phyloP scores from a whole-genome alignment of 352 stramenopile species.

The Sclerospora graminicola region DNA sequence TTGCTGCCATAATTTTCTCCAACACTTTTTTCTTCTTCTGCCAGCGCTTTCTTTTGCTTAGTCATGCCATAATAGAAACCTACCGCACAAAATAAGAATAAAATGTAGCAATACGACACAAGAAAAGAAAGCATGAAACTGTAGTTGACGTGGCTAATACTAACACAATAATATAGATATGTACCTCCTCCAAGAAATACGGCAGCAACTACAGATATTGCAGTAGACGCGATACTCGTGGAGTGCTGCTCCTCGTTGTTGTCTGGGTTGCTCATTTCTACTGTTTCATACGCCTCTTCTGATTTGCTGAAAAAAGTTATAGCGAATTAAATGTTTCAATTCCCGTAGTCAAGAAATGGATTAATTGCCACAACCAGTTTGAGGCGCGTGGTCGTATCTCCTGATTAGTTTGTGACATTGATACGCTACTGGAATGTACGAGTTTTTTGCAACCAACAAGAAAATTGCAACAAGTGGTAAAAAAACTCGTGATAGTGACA shows the following conservation, averaged over 20 bases:
- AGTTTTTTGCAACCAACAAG: no score
- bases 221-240: conserved; percentile 14
- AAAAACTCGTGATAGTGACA: no score
- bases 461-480: no score
- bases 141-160: neutral
- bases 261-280: conserved; percentile 6
- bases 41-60: conserved; percentile 26
- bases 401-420: no score
- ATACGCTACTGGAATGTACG: no score
- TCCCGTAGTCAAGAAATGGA: no score
- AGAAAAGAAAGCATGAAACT: neutral
- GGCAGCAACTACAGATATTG: conserved; percentile 27
- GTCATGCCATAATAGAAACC: conserved; percentile 56
- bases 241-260: conserved; percentile 9
- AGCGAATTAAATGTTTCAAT: neutral
- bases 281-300: neutral
- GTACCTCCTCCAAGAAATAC: conserved; percentile 35
- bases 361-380: no score
- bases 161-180: no score
- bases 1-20: conserved; percentile 7
- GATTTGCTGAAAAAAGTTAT: conserved; percentile 2
- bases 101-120: conserved; percentile 1
- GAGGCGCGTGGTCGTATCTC: no score
- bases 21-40: conserved; percentile 24
- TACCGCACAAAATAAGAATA: conserved; percentile 22